A percentile compares a stretch with the other conserved stretches of the same genome.
These are phyloP conservation scores for Cryptococcus floricola DNA, from an alignment of 1,284 basidiomycete genomes.

Conservation along the genomic window DNA sequence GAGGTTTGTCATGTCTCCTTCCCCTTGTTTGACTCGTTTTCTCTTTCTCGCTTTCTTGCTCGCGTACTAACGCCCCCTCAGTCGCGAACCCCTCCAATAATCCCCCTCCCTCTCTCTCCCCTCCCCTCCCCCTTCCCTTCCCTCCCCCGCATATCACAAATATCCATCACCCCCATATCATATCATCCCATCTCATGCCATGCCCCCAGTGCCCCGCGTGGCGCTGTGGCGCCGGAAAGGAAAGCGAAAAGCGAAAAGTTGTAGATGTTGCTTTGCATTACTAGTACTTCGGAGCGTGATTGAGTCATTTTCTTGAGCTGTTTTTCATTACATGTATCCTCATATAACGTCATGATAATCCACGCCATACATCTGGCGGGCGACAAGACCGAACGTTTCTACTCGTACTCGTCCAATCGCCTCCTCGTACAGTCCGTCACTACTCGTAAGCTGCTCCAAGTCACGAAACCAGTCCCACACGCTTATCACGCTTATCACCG, in stretches of 20 bases:
- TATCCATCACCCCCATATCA: neutral
- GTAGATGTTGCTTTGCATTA: neutral
- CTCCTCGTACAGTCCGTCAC: neutral
- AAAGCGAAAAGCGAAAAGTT: neutral
- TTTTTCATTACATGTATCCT: too few relatives aligned
- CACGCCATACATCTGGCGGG: too few relatives aligned
- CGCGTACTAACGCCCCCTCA: neutral
- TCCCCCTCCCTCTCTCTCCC: neutral
- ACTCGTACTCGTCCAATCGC: neutral
- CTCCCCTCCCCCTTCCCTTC: neutral
- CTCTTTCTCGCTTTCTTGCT: too few relatives aligned
- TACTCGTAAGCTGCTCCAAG: too few relatives aligned
- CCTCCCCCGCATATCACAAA: neutral
- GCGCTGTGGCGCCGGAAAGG: too few relatives aligned
- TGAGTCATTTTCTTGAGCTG: too few relatives aligned
- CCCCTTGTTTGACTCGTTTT: neutral
- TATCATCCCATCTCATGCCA: neutral
- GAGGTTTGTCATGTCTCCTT: conserved; percentile 14
- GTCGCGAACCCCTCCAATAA: conserved; percentile 2
- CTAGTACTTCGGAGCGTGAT: neutral
- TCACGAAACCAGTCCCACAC: too few relatives aligned
- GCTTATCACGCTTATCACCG: neutral
- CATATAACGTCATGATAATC: too few relatives aligned
- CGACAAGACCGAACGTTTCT: neutral
- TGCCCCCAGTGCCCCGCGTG: too few relatives aligned